Conservation (phyloP, 83 land plant genomes). For the Diphasiastrum complanatum region DNA sequence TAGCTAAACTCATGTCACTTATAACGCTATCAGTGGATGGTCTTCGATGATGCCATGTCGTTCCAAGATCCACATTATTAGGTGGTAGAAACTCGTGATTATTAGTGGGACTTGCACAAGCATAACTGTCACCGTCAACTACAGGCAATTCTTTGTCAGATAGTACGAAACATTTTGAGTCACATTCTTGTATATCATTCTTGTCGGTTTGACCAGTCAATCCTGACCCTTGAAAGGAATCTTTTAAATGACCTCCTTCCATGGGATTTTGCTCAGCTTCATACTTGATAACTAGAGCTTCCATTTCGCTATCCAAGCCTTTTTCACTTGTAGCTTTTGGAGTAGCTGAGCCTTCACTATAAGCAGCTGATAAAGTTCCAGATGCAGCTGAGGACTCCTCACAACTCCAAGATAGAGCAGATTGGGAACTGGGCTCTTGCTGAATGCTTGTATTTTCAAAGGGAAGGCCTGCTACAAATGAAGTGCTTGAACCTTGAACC, state of each 20-base stretch:
- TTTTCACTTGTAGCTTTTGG: conserved; percentile 42
- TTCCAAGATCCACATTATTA: not conserved
- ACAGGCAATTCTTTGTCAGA: no score
- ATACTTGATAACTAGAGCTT: conserved; percentile 31
- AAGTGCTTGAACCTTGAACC: no score
- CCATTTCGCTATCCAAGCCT: conserved; percentile 45
- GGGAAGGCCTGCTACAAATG: conserved; percentile 2
- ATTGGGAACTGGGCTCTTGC: conserved; percentile 18
- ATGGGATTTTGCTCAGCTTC: conserved; percentile 8
- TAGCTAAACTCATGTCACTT: conserved; percentile 65
- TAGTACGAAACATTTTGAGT: no score
- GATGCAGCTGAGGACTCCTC: conserved; percentile 38
- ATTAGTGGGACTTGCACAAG: conserved; percentile 3
- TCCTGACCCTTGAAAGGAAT: not conserved
- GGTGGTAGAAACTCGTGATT: not conserved
- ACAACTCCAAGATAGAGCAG: conserved; percentile 27
- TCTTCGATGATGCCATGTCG: conserved; percentile 51
- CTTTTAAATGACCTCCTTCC: not conserved
- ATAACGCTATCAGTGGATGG: conserved; percentile 63
- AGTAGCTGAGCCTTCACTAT: conserved; percentile 11
- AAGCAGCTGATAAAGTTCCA: conserved; percentile 17
- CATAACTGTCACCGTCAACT: not conserved
- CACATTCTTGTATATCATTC: conserved; percentile 2
- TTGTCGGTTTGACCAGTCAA: not conserved
- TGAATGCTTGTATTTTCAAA: not conserved